Evolutionary conservation across 2,329 filamentous ascomycete genomes (phyloP).

Genomic region (Pseudogymnoascus sp.): DNA sequence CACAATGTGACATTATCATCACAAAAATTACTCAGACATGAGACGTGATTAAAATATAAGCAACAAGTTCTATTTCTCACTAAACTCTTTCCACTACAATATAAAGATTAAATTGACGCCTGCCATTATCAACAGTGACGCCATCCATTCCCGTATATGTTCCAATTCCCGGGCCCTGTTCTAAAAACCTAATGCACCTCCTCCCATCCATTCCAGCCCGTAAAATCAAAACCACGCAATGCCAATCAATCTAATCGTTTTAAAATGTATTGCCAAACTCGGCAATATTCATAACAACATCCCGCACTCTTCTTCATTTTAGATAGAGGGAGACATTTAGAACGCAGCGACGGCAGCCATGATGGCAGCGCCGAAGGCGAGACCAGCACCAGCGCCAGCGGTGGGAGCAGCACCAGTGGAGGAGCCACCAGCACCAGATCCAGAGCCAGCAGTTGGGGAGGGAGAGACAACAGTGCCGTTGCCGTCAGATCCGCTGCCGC

Average conservation of each 20-base stretch:
- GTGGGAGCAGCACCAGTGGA: background rate
- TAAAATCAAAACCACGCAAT: background rate
- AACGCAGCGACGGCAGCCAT: constrained; percentile 5
- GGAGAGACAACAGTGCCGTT: constrained; percentile 8
- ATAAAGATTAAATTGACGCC: constrained; percentile 4
- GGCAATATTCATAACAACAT: background rate
- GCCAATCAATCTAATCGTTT: background rate
- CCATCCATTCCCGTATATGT: background rate
- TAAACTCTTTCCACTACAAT: no score
- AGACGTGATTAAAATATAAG: no score
- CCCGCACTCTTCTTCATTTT: background rate
- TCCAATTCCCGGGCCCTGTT: background rate
- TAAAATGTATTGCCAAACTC: background rate
- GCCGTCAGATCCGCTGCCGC: background rate
- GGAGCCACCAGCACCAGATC: background rate
- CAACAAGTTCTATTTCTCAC: no score
- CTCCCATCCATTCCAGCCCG: background rate
- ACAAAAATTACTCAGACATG: no score
- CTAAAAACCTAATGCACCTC: background rate
- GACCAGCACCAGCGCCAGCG: background rate
- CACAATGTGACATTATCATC: no score
- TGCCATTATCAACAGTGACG: constrained; percentile 8
- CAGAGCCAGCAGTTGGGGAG: background rate
- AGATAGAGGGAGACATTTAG: constrained; percentile 1
- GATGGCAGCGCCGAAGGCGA: constrained; percentile 1